Percentiles rank a stretch among this genome's conserved stretches.
phyloP scores from a whole-genome alignment of 1,284 basidiomycete species.

The Gymnopus androsaceus region DNA sequence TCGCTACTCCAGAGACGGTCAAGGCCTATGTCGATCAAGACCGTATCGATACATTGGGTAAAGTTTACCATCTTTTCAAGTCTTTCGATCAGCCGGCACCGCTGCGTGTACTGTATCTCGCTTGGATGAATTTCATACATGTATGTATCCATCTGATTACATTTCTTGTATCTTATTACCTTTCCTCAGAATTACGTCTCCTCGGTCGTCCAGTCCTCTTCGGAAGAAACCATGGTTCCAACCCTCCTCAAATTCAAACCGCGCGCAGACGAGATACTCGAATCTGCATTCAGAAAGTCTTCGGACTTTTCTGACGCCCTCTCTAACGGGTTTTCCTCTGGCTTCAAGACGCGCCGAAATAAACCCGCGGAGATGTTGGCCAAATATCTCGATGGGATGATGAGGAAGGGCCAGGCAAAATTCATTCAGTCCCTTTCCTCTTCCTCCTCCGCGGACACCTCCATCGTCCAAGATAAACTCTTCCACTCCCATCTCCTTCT shows the following conservation, averaged over 20 bases:
- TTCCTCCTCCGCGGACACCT: neutral
- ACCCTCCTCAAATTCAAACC: slow-evolving; percentile 73
- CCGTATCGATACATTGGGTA: slow-evolving; percentile 32
- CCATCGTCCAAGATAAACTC: slow-evolving; percentile 64
- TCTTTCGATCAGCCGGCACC: neutral
- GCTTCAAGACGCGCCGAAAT: slow-evolving; percentile 80
- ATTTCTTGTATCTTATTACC: neutral
- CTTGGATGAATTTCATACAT: slow-evolving; percentile 62
- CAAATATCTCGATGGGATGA: slow-evolving; percentile 83
- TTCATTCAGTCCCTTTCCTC: slow-evolving; percentile 1
- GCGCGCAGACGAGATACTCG: slow-evolving; percentile 57
- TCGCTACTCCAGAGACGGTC: slow-evolving; percentile 53
- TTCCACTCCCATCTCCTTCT: slow-evolving; percentile 75
- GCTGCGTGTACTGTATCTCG: slow-evolving; percentile 44
- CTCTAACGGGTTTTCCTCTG: slow-evolving; percentile 77
- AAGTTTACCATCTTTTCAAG: slow-evolving; percentile 46
- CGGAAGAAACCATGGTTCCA: slow-evolving; percentile 80
- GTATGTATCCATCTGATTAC: slow-evolving; percentile 36
- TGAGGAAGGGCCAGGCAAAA: slow-evolving; percentile 83
- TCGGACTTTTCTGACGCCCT: slow-evolving; percentile 61
- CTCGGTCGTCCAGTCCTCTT: slow-evolving; percentile 21
- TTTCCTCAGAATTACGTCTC: slow-evolving; percentile 50
- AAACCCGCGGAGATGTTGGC: slow-evolving; percentile 96
- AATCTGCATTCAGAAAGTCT: slow-evolving; percentile 51
- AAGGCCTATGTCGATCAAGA: neutral